These are phyloP conservation scores for Helianthus annuus DNA, from an alignment of 129 eudicot species.

Conservation along the genomic window DNA sequence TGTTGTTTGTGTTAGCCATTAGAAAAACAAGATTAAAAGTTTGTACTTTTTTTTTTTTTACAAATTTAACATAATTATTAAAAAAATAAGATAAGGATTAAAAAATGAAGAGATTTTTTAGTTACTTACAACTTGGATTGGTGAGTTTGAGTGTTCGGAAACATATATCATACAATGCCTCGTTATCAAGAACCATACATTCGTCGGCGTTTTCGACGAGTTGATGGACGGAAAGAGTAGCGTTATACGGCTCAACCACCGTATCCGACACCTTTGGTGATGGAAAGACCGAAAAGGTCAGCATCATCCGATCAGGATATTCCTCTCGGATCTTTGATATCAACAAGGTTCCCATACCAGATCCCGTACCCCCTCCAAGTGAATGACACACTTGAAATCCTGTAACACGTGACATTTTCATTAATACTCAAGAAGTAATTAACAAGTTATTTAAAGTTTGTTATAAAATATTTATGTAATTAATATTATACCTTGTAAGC, in stretches of 20 bases:
- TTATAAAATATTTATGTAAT: not conserved
- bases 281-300: conserved; percentile 85
- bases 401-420: conserved; percentile 20
- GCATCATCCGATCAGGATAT: conserved; percentile 85
- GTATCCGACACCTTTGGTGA: conserved; percentile 86
- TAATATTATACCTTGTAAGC: conserved; percentile 66
- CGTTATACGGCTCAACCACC: conserved; percentile 88
- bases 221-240: conserved; percentile 85
- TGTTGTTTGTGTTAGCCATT: no score
- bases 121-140: conserved; percentile 75
- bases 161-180: conserved; percentile 82
- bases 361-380: conserved; percentile 83
- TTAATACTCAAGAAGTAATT: not conserved
- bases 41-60: not conserved
- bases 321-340: conserved; percentile 85
- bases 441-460: not conserved
- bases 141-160: conserved; percentile 87
- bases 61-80: not conserved
- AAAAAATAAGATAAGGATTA: not conserved
- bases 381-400: conserved; percentile 89
- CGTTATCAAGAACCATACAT: conserved; percentile 83
- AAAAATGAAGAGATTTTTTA: not conserved
- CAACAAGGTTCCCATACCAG: conserved; percentile 83
- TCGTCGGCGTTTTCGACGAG: conserved; percentile 85
- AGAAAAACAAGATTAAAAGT: conserved; percentile 23